Conservation (phyloP, 2,329 filamentous ascomycete genomes). For the Hypocreales sp. region DNA sequence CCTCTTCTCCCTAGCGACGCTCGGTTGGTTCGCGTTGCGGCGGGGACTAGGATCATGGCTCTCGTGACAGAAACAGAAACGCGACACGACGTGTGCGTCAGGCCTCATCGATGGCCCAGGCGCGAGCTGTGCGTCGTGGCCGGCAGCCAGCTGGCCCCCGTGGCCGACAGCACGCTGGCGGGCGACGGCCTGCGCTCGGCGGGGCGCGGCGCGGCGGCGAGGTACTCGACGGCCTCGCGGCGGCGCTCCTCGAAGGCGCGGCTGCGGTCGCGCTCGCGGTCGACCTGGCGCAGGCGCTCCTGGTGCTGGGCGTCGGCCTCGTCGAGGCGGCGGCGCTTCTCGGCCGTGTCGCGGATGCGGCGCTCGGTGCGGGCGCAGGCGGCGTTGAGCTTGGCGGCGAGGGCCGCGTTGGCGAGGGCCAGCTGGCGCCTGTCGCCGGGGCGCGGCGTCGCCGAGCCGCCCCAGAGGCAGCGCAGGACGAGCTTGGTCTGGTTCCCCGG, state of each 20-base stretch:
- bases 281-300: slow-evolving; percentile 23
- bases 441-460: slow-evolving; percentile 31
- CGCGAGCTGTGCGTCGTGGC: no score
- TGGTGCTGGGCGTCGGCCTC: slow-evolving; percentile 29
- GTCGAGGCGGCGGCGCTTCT: slow-evolving; percentile 23
- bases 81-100: no score
- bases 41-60: no score
- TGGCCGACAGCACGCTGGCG: slow-evolving; percentile 9
- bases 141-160: slow-evolving; percentile 5
- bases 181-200: slow-evolving; percentile 15
- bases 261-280: slow-evolving; percentile 32
- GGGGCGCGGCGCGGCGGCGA: slow-evolving; percentile 14
- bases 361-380: slow-evolving; percentile 29
- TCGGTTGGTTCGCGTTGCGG: no score
- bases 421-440: slow-evolving; percentile 9
- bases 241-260: slow-evolving; percentile 32
- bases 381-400: slow-evolving; percentile 31
- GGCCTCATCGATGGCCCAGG: no score
- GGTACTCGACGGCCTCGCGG: slow-evolving; percentile 25
- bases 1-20: slow-evolving; percentile 3
- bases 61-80: no score
- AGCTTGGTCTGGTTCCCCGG: slow-evolving; percentile 26
- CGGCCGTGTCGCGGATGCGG: slow-evolving; percentile 22
- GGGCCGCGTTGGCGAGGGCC: slow-evolving; percentile 19
- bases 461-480: slow-evolving; percentile 39